A percentile compares a stretch with the other conserved stretches of the same genome.
phyloP scores from a whole-genome alignment of 2,329 filamentous ascomycete species.

The Alternaria sp. region DNA sequence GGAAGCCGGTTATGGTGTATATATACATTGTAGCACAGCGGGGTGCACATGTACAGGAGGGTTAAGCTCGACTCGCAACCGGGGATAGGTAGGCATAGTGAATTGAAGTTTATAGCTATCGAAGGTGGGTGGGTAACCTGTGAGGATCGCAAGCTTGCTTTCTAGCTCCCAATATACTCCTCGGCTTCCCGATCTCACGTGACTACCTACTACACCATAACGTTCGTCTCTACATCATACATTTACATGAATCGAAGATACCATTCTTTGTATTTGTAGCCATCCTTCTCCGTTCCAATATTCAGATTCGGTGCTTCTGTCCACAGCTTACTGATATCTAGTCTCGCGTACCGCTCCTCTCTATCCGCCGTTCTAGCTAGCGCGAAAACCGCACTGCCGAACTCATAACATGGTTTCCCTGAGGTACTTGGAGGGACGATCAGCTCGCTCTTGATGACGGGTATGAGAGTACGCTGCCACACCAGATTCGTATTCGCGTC shows the following conservation, averaged over 20 bases:
- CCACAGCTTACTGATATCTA: constrained; percentile 33
- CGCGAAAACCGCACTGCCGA: constrained; percentile 39
- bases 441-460: constrained; percentile 25
- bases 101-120: no score
- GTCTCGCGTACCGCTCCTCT: constrained; percentile 19
- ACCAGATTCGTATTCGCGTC: constrained; percentile 49
- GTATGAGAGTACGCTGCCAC: constrained; percentile 47
- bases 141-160: no score
- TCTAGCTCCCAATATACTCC: no score
- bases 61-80: no score
- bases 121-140: no score
- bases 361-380: constrained; percentile 26
- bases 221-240: no score
- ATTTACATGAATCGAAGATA: not conserved
- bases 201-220: no score
- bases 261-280: not conserved
- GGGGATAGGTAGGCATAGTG: no score
- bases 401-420: not conserved
- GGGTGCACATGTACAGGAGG: no score
- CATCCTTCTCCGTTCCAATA: not conserved
- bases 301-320: constrained; percentile 29
- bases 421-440: not conserved
- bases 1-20: no score
- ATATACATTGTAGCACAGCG: no score
- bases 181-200: no score